Evolutionary conservation across 805 yeast species (phyloP).

Genomic region (Ogataea naganishii): DNA sequence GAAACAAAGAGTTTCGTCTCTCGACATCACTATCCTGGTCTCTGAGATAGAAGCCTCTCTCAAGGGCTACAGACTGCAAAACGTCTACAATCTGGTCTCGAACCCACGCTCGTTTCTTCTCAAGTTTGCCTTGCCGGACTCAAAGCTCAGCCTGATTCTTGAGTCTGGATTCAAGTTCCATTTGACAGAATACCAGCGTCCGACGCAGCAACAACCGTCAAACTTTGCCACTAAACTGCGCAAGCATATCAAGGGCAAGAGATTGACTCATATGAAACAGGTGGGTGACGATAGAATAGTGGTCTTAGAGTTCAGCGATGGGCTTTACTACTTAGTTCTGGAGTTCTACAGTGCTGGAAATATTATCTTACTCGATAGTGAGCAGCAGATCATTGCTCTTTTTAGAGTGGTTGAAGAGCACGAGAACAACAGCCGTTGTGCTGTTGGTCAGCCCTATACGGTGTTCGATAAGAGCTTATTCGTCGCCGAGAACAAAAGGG

Average conservation of each 20-base stretch:
- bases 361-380: conserved; percentile 64
- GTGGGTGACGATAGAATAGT: conserved; percentile 76
- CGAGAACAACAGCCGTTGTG: conserved; percentile 53
- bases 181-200: conserved; percentile 71
- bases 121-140: conserved; percentile 77
- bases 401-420: conserved; percentile 75
- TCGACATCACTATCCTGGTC: conserved; percentile 68
- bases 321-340: conserved; percentile 63
- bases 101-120: conserved; percentile 66
- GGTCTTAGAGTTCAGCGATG: conserved; percentile 80
- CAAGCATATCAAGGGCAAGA: conserved; percentile 74
- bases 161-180: conserved; percentile 86
- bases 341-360: conserved; percentile 97
- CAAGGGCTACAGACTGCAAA: conserved; percentile 64
- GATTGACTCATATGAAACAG: conserved; percentile 66
- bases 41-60: conserved; percentile 53
- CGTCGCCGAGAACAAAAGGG: conserved; percentile 8
- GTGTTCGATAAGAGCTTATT: conserved; percentile 51
- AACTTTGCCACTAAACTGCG: conserved; percentile 80
- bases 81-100: conserved; percentile 72
- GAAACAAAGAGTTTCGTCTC: conserved; percentile 79
- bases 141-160: conserved; percentile 63
- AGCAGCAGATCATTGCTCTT: conserved; percentile 57
- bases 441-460: conserved; percentile 66
- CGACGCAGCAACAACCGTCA: conserved; percentile 74